phyloP scores from a whole-genome alignment of 2,329 filamentous ascomycete genomes.

The Paraphaeosphaeria sporulosa region DNA sequence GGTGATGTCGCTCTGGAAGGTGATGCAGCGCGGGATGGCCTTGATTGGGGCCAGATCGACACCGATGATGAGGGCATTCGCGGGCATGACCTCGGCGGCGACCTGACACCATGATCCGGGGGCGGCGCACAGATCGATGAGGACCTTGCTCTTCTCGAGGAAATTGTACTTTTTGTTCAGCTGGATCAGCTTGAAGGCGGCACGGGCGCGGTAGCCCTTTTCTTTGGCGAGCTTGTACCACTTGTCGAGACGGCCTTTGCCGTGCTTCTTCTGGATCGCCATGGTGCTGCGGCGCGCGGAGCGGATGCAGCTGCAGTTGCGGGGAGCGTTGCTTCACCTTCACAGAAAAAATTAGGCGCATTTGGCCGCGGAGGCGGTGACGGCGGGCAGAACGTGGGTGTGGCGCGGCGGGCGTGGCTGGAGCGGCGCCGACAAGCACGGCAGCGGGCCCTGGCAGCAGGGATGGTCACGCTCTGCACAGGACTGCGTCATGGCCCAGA shows the following conservation, averaged over 20 bases:
- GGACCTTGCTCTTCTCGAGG: slow-evolving; percentile 92
- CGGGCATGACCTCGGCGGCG: slow-evolving; percentile 73
- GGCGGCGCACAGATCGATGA: slow-evolving; percentile 96
- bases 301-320: slow-evolving; percentile 21
- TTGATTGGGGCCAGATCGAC: slow-evolving; percentile 97
- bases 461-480: slow-evolving; percentile 15
- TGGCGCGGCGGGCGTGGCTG: not conserved
- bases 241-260: slow-evolving; percentile 97
- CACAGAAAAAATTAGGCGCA: slow-evolving; percentile 8
- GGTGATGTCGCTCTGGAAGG: slow-evolving; percentile 97
- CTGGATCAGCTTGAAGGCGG: slow-evolving; percentile 97
- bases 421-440: slow-evolving; percentile 15
- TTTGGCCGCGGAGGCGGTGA: slow-evolving; percentile 4
- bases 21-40: slow-evolving; percentile 89
- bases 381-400: slow-evolving; percentile 1
- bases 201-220: slow-evolving; percentile 94
- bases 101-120: slow-evolving; percentile 66
- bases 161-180: slow-evolving; percentile 99
- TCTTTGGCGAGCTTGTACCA: slow-evolving; percentile 99
- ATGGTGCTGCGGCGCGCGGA: slow-evolving; percentile 59
- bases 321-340: slow-evolving; percentile 1
- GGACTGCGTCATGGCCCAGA: slow-evolving; percentile 27
- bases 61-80: slow-evolving; percentile 87
- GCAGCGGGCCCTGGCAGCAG: slow-evolving; percentile 13
- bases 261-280: slow-evolving; percentile 99